Base-by-base conservation (phyloP, 2,329 filamentous ascomycete species). In the Lecanicillium sp. region DNA sequence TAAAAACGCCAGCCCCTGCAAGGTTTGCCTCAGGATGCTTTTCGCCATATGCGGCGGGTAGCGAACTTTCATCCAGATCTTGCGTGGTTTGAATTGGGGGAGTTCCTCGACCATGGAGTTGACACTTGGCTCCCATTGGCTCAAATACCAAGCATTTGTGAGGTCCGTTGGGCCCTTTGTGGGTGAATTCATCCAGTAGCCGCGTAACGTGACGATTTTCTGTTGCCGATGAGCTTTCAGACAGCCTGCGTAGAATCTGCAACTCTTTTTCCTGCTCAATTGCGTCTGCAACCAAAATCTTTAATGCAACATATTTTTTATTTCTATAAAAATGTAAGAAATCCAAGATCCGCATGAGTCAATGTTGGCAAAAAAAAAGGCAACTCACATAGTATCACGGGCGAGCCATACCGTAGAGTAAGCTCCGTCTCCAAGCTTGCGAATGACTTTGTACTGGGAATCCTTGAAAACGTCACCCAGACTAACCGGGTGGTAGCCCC, bases 341-440 rank as follows among this genome's bases (percentile, higher is more conserved):
- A 27, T 16, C 3, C 11, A 19, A 14, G n/a, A n/a, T n/a, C 9
- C 9, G 40, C 25, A n/a, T n/a, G n/a, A n/a, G n/a, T n/a, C n/a
- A 42, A 28, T 4, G 17, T 34, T 13, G 13, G 12, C 20, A 34
- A 40, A 3, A 37, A 29, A 39, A 9, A 11, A 20, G 28, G 17
- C n/a, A n/a, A 41, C 38, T 46, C 50, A 51, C 55, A 27, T 48
- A 11, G 43, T 28, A 44, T 63, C 58, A 28, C 37, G 48, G 17
- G 59, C 65, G 30, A 70, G 55, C 68, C 65, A 71, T 15, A 70
- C 65, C 1, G 66, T 71, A 3, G 64, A 67, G 44, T 51, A 67
- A 3, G 59, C 57, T 18, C 68, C 65, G 27, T 55, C 62, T 29
- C 66, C 65, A 25, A 70, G 51, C 47, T 71, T 71, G 34, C 64